phyloP scores from a whole-genome alignment of 2,329 filamentous ascomycete genomes.

The Cryphonectria carpinicola region DNA sequence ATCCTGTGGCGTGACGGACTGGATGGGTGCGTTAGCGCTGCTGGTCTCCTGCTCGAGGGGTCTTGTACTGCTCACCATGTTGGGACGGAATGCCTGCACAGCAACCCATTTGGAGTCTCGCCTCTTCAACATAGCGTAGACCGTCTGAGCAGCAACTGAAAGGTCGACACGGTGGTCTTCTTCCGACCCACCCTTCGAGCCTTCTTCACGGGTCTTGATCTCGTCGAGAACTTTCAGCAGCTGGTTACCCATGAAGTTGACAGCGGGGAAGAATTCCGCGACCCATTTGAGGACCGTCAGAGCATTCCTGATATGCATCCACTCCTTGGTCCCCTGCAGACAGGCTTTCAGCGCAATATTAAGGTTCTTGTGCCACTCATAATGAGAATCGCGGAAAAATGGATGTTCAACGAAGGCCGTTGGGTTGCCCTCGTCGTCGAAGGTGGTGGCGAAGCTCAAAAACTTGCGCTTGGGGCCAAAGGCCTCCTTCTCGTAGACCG shows the following conservation, averaged over 20 bases:
- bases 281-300: constrained; percentile 86
- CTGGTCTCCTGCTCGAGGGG: constrained; percentile 23
- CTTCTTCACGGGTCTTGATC: constrained; percentile 66
- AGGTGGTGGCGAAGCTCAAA: constrained; percentile 76
- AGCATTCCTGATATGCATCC: constrained; percentile 97
- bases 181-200: constrained; percentile 49
- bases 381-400: constrained; percentile 82
- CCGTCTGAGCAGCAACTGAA: constrained; percentile 72
- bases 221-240: constrained; percentile 66
- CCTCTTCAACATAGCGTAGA: constrained; percentile 71
- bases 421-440: constrained; percentile 73
- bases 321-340: constrained; percentile 75
- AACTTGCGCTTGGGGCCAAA: constrained; percentile 62
- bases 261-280: constrained; percentile 80
- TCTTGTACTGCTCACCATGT: constrained; percentile 53
- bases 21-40: constrained; percentile 41
- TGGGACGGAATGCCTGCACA: constrained; percentile 72
- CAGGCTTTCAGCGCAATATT: constrained; percentile 81
- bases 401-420: constrained; percentile 78
- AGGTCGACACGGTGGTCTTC: constrained; percentile 70
- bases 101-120: constrained; percentile 71
- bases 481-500: constrained; percentile 80
- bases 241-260: constrained; percentile 82
- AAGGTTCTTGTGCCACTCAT: constrained; percentile 87
- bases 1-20: constrained; percentile 46